These are phyloP conservation scores for Diaporthe sp. DNA, from an alignment of 2,329 filamentous ascomycete species.

Conservation along the genomic window DNA sequence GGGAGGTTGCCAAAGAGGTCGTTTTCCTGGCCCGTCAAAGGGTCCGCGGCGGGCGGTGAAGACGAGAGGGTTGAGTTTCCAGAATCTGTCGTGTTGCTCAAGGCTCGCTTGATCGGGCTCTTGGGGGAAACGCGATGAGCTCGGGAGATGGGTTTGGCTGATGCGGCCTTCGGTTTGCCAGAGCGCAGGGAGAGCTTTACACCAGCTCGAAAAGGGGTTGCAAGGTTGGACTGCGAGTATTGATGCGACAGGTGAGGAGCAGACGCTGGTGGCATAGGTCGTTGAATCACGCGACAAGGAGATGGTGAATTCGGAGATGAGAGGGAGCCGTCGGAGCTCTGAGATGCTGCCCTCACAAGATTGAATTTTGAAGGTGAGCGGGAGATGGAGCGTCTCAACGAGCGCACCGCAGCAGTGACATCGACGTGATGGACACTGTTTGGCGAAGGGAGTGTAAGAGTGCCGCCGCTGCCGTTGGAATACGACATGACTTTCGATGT, in stretches of 20 bases:
- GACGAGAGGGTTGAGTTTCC: conserved; percentile 72
- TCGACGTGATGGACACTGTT: conserved; percentile 86
- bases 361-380: conserved; percentile 93
- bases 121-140: conserved; percentile 75
- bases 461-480: conserved; percentile 74
- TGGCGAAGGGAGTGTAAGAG: conserved; percentile 87
- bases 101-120: conserved; percentile 82
- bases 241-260: conserved; percentile 39
- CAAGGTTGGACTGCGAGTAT: conserved; percentile 61
- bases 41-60: conserved; percentile 51
- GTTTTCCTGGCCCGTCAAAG: conserved; percentile 58
- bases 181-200: conserved; percentile 75
- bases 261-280: conserved; percentile 55
- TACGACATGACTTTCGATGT: conserved; percentile 61
- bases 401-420: conserved; percentile 79
- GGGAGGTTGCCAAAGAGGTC: conserved; percentile 42
- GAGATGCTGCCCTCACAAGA: conserved; percentile 62
- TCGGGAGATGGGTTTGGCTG: conserved; percentile 66
- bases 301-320: conserved; percentile 70
- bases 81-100: conserved; percentile 76
- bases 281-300: conserved; percentile 49
- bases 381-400: conserved; percentile 87
- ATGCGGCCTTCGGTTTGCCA: conserved; percentile 68
- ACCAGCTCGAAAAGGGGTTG: conserved; percentile 74
- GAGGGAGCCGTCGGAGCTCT: conserved; percentile 60